A percentile compares a stretch with the other conserved stretches of the same genome.
Evolutionary conservation across 2,329 filamentous ascomycete genomes (phyloP).

Genomic region (Aureobasidium mangrovei): DNA sequence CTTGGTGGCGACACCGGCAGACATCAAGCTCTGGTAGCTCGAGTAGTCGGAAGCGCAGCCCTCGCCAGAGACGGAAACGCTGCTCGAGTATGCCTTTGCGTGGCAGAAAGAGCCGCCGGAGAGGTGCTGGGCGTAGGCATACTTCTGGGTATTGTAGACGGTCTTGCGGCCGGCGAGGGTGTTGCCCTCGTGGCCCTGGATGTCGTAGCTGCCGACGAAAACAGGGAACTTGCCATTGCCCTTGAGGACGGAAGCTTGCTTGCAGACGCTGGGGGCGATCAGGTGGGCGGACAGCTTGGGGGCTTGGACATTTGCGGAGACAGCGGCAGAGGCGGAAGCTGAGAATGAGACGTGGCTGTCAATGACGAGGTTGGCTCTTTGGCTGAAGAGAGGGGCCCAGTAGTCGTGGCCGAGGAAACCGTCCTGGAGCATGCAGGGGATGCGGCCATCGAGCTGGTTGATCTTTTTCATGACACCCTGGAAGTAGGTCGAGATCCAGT

Average conservation of each 20-base stretch:
- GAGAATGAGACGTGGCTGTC: conserved; percentile 20
- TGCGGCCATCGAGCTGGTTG: conserved; percentile 21
- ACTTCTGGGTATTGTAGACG: conserved; percentile 26
- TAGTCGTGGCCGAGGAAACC: conserved; percentile 22
- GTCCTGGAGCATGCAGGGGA: conserved; percentile 29
- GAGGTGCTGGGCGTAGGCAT: conserved; percentile 28
- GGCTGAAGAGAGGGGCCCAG: conserved; percentile 24
- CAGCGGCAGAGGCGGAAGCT: neutral
- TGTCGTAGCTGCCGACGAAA: conserved; percentile 30
- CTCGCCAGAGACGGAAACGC: neutral
- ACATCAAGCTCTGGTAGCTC: conserved; percentile 7
- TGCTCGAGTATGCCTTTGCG: conserved; percentile 4
- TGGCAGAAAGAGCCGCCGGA: conserved; percentile 26
- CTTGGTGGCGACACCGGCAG: conserved; percentile 6
- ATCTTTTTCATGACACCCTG: conserved; percentile 23
- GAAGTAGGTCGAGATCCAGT: conserved; percentile 29
- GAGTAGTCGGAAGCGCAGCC: conserved; percentile 3
- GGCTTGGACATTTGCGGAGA: neutral
- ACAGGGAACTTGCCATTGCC: conserved; percentile 24
- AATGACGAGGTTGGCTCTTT: conserved; percentile 25
- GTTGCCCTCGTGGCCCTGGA: conserved; percentile 29
- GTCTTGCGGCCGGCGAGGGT: conserved; percentile 23
- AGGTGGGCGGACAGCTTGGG: conserved; percentile 17
- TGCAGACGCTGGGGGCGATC: conserved; percentile 23
- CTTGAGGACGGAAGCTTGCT: conserved; percentile 20